Base-by-base conservation (phyloP, 108 stramenopile species). In the Cyclostephanos tholiformis region DNA sequence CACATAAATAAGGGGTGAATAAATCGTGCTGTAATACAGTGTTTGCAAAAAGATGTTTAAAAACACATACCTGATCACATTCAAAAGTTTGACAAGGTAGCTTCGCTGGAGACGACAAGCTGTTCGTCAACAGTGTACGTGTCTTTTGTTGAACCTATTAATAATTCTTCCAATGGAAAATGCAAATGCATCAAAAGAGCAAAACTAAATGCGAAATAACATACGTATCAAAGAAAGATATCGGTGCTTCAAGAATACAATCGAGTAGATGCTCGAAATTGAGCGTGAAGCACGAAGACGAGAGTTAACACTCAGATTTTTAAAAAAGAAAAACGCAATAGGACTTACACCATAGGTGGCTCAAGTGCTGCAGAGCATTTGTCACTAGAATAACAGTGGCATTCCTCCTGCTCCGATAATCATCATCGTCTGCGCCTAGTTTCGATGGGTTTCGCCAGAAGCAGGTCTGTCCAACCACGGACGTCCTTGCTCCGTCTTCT, bases 101-200 rank as follows among this genome's bases (percentile, higher is more conserved):
- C 77, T 87, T 46, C 89, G 5, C 92, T 49, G 1, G 96, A 85
- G 11, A 51, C 62, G 53, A 95, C 79, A 4, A 99, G 82, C 50
- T 88, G 63, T 72, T 97, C 93, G 81, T 99, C 99, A 17, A 99
- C 72, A 0, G 96, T 96, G 76, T 97, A 95, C 48, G 97, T 74
- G 74, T 99, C 99, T 81, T n/a, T 87, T 90, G 71, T 72, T 76
- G 77, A 95, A 93, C n/a, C 94, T 53, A 50, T 94, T 94, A 17
- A 91, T 62, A 27, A 91, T 77, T 38, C 89, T 79, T 44, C 89
- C 92, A 85, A 57, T 16, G 82, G 83, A 13, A n/a, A n/a, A n/a
- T n/a, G n/a, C n/a, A n/a, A n/a, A 80, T 86, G 16, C 75, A 80
- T 48, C 41, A 32, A 6, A 64, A 43, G 57, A 2, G 16, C 29